These are phyloP conservation scores for Osmanthus fragrans DNA, from an alignment of 257 asterid species.

Conservation along the genomic window DNA sequence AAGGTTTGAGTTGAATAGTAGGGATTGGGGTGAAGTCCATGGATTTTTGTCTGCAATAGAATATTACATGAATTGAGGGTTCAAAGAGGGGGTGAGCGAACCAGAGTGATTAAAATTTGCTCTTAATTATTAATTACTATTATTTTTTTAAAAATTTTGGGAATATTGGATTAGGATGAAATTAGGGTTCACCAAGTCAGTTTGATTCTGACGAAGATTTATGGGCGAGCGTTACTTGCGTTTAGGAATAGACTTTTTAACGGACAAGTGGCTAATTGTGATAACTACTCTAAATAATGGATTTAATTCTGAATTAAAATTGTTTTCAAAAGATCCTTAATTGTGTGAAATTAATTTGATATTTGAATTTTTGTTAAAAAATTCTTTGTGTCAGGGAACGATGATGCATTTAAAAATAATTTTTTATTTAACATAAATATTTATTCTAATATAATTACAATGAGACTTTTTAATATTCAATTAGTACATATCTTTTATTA, in stretches of 20 bases:
- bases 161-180: background rate
- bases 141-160: background rate
- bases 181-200: background rate
- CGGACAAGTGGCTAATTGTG: background rate
- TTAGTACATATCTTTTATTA: too few relatives aligned
- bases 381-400: too few relatives aligned
- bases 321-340: too few relatives aligned
- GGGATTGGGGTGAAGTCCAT: constrained; percentile 57
- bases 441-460: too few relatives aligned
- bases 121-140: constrained; percentile 19
- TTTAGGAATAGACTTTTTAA: constrained; percentile 27
- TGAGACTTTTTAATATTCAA: too few relatives aligned
- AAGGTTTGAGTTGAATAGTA: constrained; percentile 26
- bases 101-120: background rate
- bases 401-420: too few relatives aligned
- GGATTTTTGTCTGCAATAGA: constrained; percentile 18
- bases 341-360: background rate
- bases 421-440: too few relatives aligned
- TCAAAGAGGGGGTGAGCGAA: constrained; percentile 23
- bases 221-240: constrained; percentile 32
- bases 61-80: constrained; percentile 23
- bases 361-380: too few relatives aligned
- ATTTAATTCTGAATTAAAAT: too few relatives aligned
- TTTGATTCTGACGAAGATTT: constrained; percentile 15
- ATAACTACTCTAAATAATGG: background rate